A percentile compares a stretch with the other conserved stretches of the same genome.
Conservation (phyloP, 1,139 yeast genomes). For the Debaryomyces udenii region DNA sequence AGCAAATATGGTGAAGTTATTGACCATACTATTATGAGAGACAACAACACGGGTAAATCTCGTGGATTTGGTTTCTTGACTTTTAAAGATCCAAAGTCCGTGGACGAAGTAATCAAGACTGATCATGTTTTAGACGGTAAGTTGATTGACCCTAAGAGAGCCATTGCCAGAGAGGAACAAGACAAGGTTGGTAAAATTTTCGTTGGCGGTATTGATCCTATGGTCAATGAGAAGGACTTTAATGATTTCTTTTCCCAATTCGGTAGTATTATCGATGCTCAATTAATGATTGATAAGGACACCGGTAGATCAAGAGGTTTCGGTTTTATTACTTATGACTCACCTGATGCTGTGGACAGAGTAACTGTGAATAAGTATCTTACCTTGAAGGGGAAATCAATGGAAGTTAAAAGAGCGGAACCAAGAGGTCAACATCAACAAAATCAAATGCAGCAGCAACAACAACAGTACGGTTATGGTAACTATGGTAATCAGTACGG, state of each 20-base stretch:
- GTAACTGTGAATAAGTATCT: constrained; percentile 84
- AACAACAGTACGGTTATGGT: constrained; percentile 32
- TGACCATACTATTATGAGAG: constrained; percentile 95
- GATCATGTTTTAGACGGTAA: constrained; percentile 95
- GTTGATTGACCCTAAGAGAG: constrained; percentile 96
- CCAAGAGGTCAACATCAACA: constrained; percentile 69
- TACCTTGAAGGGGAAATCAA: constrained; percentile 83
- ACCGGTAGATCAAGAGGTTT: constrained; percentile 98
- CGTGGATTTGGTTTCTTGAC: constrained; percentile 97
- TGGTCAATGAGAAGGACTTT: constrained; percentile 91
- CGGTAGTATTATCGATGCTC: constrained; percentile 95
- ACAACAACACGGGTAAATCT: constrained; percentile 84
- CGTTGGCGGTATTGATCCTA: constrained; percentile 97
- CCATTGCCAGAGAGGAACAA: constrained; percentile 97
- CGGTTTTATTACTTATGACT: constrained; percentile 95
- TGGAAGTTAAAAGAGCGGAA: constrained; percentile 98
- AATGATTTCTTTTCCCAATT: constrained; percentile 85
- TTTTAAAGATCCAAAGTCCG: constrained; percentile 79
- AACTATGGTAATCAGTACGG: constrained; percentile 41
- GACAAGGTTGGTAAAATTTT: constrained; percentile 96
- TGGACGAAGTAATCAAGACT: constrained; percentile 82
- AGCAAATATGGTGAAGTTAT: constrained; percentile 87
- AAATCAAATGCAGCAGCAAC: constrained; percentile 43
- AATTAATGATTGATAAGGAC: constrained; percentile 96
- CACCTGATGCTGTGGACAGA: constrained; percentile 93